phyloP scores from a whole-genome alignment of 768 basidiomycete species.

The Russula virescens region DNA sequence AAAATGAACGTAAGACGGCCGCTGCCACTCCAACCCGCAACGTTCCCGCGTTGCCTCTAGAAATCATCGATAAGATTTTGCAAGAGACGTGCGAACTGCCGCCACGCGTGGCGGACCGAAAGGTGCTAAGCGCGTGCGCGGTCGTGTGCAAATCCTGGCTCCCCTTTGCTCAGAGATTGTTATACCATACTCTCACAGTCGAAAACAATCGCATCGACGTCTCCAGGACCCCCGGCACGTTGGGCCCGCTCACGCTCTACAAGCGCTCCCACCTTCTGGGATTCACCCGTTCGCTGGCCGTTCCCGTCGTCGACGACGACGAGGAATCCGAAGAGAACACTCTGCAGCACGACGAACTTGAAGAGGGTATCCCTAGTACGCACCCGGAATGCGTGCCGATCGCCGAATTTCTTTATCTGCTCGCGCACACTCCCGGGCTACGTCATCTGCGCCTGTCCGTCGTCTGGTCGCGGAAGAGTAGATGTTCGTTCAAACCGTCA shows the following conservation, averaged over 20 bases:
- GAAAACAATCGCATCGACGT: constrained; percentile 12
- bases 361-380: not conserved
- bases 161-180: constrained; percentile 5
- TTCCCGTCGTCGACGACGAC: constrained; percentile 15
- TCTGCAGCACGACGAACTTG: not conserved
- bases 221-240: constrained; percentile 7
- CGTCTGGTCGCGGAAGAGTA: not conserved
- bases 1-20: not conserved
- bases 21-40: not conserved
- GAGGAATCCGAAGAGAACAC: not conserved
- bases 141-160: constrained; percentile 18
- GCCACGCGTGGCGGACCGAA: not conserved
- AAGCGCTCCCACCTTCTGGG: constrained; percentile 1
- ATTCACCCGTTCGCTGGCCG: constrained; percentile 5
- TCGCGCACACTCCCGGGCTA: constrained; percentile 7
- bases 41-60: constrained; percentile 5
- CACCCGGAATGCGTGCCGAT: constrained; percentile 9
- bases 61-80: constrained; percentile 12
- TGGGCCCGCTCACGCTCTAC: constrained; percentile 8
- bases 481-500: constrained; percentile 1
- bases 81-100: constrained; percentile 13
- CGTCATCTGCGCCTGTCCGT: constrained; percentile 3
- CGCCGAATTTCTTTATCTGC: constrained; percentile 10
- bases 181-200: constrained; percentile 10
- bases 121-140: constrained; percentile 6